phyloP scores from a whole-genome alignment of 768 basidiomycete species.

The Termitomyces sp. region DNA sequence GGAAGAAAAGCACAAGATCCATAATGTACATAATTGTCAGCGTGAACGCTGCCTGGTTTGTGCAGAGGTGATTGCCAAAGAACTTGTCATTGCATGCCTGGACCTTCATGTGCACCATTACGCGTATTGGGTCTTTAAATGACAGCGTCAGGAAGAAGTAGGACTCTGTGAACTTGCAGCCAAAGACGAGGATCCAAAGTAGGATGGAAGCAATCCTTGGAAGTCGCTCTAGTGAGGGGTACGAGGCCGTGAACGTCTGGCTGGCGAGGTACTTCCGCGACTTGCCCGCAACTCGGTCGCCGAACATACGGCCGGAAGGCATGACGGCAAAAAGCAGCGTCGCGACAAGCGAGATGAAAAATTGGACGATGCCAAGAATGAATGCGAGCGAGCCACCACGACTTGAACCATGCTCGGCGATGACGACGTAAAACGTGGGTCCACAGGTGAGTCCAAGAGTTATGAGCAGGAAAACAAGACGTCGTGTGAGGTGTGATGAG shows the following conservation, averaged over 20 bases:
- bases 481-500: conserved; percentile 90
- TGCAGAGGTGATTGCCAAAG: conserved; percentile 81
- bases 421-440: conserved; percentile 92
- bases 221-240: conserved; percentile 59
- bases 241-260: conserved; percentile 97
- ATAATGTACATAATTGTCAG: conserved; percentile 98
- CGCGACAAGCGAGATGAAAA: conserved; percentile 85
- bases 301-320: conserved; percentile 98
- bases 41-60: conserved; percentile 92
- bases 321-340: conserved; percentile 86
- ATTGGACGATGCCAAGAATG: conserved; percentile 95
- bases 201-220: conserved; percentile 74
- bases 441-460: conserved; percentile 89
- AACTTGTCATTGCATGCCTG: conserved; percentile 85
- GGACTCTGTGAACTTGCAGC: conserved; percentile 94
- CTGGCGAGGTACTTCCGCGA: conserved; percentile 95
- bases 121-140: conserved; percentile 87
- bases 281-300: conserved; percentile 94
- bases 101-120: conserved; percentile 96
- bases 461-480: conserved; percentile 83
- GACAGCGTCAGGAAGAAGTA: conserved; percentile 98
- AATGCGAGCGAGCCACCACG: conserved; percentile 69
- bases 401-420: conserved; percentile 55
- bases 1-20: conserved; percentile 95
- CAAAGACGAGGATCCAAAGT: conserved; percentile 91